Conservation (phyloP, 169 alveolate genomes). For the Eimeria falciformis region DNA sequence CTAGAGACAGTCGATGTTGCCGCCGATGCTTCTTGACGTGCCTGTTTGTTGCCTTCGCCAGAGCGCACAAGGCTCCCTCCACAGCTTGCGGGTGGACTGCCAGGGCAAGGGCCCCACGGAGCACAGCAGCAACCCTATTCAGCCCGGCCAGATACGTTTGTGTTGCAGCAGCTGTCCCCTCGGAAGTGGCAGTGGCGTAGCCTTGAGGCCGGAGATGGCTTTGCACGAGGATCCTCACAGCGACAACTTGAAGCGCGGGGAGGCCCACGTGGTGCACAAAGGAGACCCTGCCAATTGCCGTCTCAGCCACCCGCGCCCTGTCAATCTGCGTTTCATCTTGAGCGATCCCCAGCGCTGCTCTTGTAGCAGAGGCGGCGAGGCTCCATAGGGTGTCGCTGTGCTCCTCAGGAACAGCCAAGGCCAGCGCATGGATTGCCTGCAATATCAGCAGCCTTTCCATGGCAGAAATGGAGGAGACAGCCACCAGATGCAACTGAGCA, state of each 20-base stretch:
- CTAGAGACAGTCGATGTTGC: neutral
- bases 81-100: slow-evolving; percentile 31
- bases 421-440: slow-evolving; percentile 24
- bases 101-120: neutral
- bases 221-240: slow-evolving; percentile 43
- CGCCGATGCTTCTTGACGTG: neutral
- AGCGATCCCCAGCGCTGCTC: slow-evolving; percentile 6
- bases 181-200: neutral
- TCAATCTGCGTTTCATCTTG: neutral
- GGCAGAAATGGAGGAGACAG: neutral
- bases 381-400: slow-evolving; percentile 1
- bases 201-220: slow-evolving; percentile 27
- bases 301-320: neutral
- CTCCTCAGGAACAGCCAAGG: slow-evolving; percentile 7
- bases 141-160: neutral
- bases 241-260: slow-evolving; percentile 53
- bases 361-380: slow-evolving; percentile 22
- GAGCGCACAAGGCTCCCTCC: slow-evolving; percentile 13
- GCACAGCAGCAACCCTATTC: neutral
- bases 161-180: slow-evolving; percentile 25
- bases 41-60: neutral
- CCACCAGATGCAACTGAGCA: neutral
- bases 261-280: slow-evolving; percentile 21
- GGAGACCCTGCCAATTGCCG: neutral
- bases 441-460: slow-evolving; percentile 42